Evolutionary conservation across 78 protist species (phyloP).

Genomic region (Chrysochromulina parva): DNA sequence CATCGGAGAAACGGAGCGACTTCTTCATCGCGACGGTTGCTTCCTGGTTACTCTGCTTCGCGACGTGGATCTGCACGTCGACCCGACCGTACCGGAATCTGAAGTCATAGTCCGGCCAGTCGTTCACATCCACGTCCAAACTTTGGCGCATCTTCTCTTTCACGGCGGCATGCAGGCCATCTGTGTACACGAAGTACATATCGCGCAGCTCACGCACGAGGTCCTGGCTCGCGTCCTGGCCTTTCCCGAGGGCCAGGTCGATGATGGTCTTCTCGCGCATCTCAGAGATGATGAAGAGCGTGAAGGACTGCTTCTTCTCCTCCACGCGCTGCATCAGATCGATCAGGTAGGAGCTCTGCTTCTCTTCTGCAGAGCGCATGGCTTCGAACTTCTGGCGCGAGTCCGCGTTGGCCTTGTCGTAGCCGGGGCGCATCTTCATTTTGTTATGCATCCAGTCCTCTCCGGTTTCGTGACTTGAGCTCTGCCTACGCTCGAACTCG

Average conservation of each 20-base stretch:
- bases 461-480: not conserved
- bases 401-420: too few species aligned
- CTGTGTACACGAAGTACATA: not conserved
- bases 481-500: not conserved
- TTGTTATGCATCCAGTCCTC: not conserved
- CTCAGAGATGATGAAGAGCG: not conserved
- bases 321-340: not conserved
- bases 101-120: too few species aligned
- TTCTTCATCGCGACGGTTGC: too few species aligned
- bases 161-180: not conserved
- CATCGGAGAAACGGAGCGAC: too few species aligned
- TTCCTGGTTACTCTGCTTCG: too few species aligned
- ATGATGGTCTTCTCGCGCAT: not conserved
- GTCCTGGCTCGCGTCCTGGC: not conserved
- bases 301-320: not conserved
- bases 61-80: too few species aligned
- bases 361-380: too few species aligned
- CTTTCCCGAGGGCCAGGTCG: not conserved
- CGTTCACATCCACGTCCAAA: too few species aligned
- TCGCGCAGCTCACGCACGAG: not conserved
- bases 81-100: too few species aligned
- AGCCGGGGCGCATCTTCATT: not conserved
- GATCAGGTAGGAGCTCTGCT: not conserved
- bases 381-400: too few species aligned
- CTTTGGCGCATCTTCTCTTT: too few species aligned